These are phyloP conservation scores for Penicillium herquei DNA, from an alignment of 495 filamentous ascomycete genomes.

Conservation along the genomic window DNA sequence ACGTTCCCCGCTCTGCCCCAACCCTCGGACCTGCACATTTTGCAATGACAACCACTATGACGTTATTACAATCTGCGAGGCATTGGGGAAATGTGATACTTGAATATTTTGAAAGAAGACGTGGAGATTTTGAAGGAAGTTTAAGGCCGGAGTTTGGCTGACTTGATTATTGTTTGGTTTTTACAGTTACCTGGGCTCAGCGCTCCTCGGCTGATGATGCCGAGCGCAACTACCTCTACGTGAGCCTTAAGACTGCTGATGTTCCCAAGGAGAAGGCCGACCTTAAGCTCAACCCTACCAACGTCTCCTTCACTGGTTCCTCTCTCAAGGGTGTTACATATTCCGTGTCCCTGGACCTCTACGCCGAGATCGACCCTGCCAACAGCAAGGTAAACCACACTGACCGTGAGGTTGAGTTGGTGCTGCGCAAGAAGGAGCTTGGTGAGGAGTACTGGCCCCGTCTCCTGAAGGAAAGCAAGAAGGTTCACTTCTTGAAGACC, in stretches of 20 bases:
- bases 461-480: constrained; percentile 83
- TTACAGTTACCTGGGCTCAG: constrained; percentile 92
- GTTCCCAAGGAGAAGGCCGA: constrained; percentile 66
- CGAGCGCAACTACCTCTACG: constrained; percentile 87
- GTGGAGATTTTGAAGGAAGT: neutral
- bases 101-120: neutral
- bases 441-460: constrained; percentile 92
- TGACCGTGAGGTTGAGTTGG: constrained; percentile 78
- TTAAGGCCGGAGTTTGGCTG: constrained; percentile 10
- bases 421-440: constrained; percentile 94
- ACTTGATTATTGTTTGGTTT: constrained; percentile 9
- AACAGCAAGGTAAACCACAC: constrained; percentile 82
- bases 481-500: constrained; percentile 95
- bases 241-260: constrained; percentile 84
- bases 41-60: constrained; percentile 15
- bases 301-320: constrained; percentile 76
- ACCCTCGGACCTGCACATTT: constrained; percentile 25
- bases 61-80: constrained; percentile 6
- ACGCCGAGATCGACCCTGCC: constrained; percentile 81
- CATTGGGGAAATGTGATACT: neutral
- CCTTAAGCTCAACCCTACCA: constrained; percentile 74
- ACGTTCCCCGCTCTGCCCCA: constrained; percentile 36
- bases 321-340: constrained; percentile 82
- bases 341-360: constrained; percentile 84
- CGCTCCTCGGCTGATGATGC: constrained; percentile 79